Evolutionary conservation across 2,329 filamentous ascomycete genomes (phyloP).

Genomic region (Phialemoniopsis sp.): DNA sequence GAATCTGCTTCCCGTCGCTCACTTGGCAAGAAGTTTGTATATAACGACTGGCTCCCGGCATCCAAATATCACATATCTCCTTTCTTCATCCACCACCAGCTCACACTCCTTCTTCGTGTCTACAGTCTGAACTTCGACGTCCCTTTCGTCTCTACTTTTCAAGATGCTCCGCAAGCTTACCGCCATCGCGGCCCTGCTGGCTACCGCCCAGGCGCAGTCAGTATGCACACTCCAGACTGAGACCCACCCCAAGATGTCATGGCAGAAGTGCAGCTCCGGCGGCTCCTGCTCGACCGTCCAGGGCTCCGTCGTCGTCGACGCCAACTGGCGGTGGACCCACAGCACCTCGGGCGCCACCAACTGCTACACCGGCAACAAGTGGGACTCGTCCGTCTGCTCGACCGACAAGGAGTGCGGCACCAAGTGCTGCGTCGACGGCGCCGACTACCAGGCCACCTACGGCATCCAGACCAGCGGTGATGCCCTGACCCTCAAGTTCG

Average conservation of each 20-base stretch:
- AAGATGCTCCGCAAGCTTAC: conserved; percentile 23
- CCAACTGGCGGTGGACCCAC: conserved; percentile 62
- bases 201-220: conserved; percentile 42
- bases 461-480: conserved; percentile 49
- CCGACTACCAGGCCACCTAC: conserved; percentile 47
- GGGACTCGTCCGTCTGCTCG: conserved; percentile 36
- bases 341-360: conserved; percentile 39
- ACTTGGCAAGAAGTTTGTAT: too few relatives aligned
- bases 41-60: too few relatives aligned
- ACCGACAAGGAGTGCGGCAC: conserved; percentile 36
- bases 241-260: conserved; percentile 47
- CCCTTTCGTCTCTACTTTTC: conserved; percentile 3
- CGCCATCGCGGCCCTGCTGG: conserved; percentile 33
- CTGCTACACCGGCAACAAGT: conserved; percentile 51
- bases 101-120: too few relatives aligned
- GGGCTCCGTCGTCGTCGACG: conserved; percentile 50
- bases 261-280: conserved; percentile 46
- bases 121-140: too few relatives aligned
- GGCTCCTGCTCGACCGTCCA: conserved; percentile 44
- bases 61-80: too few relatives aligned
- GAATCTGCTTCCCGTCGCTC: too few relatives aligned
- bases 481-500: conserved; percentile 51
- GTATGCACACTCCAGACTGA: conserved; percentile 43
- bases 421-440: conserved; percentile 49
- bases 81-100: too few relatives aligned